A percentile compares a stretch with the other conserved stretches of the same genome.
These are phyloP conservation scores for Protomyces pachydermus DNA, from an alignment of 1,139 yeast genomes.

Conservation along the genomic window DNA sequence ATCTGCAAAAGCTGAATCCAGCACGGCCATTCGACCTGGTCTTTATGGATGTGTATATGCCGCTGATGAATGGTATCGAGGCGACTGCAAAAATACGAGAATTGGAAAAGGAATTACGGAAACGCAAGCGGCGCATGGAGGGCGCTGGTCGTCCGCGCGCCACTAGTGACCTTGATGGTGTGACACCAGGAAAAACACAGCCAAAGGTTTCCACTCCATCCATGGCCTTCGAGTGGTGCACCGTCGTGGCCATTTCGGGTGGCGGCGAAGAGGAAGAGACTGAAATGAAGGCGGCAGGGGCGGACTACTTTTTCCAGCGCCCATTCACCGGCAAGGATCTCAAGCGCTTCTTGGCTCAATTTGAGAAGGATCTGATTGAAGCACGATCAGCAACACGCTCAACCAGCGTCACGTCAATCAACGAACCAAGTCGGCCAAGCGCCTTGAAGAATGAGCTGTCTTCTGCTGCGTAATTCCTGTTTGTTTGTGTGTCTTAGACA, in stretches of 20 bases:
- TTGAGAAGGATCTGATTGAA: neutral
- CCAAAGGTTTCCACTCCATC: neutral
- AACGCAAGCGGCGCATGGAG: neutral
- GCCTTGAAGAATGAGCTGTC: no score
- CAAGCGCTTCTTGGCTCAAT: neutral
- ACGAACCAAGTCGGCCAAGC: no score
- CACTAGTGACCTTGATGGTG: neutral
- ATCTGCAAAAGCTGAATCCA: neutral
- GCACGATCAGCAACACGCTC: neutral
- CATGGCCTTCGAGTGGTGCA: neutral
- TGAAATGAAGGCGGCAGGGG: constrained; percentile 1
- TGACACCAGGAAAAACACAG: neutral
- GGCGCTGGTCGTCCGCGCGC: neutral
- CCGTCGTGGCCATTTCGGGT: constrained; percentile 6
- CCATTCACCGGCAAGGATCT: constrained; percentile 10
- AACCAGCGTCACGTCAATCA: neutral
- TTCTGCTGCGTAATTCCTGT: no score
- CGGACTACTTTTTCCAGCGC: constrained; percentile 10
- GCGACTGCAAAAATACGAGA: constrained; percentile 1
- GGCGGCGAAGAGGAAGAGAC: constrained; percentile 9
- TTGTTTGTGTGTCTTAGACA: no score
- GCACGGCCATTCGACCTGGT: constrained; percentile 4
- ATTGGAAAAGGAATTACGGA: neutral
- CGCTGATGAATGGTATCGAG: constrained; percentile 6
- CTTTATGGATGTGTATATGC: constrained; percentile 24